Percentiles rank a stretch among this genome's conserved stretches.
Evolutionary conservation across 768 basidiomycete species (phyloP).

Genomic region (Calocybe gangraenosa): DNA sequence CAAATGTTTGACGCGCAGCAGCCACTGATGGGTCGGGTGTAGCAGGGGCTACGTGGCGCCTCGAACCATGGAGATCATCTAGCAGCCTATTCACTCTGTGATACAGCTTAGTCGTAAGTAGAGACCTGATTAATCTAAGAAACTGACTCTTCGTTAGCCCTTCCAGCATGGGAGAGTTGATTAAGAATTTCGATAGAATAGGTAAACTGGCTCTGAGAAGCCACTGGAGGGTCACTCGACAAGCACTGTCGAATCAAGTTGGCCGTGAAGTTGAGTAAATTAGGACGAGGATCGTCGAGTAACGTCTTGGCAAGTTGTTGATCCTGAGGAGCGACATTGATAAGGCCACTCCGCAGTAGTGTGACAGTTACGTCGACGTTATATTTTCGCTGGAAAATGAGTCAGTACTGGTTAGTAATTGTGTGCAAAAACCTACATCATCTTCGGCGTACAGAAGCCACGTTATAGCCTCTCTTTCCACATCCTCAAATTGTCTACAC

Average conservation of each 20-base stretch:
- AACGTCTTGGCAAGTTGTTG: conserved; percentile 87
- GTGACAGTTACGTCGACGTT: conserved; percentile 93
- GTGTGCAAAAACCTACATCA: conserved; percentile 52
- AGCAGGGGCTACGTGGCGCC: conserved; percentile 41
- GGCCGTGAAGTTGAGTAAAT: conserved; percentile 75
- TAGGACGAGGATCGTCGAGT: conserved; percentile 71
- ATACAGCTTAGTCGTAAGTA: conserved; percentile 1
- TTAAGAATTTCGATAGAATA: conserved; percentile 78
- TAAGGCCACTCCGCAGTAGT: conserved; percentile 77
- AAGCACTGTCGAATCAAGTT: conserved; percentile 85
- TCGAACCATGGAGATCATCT: conserved; percentile 75
- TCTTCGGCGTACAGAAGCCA: conserved; percentile 98
- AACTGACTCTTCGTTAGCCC: conserved; percentile 85
- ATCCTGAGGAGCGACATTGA: conserved; percentile 77
- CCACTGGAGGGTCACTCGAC: conserved; percentile 74
- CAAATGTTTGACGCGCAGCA: conserved; percentile 39
- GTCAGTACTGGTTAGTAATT: conserved; percentile 8
- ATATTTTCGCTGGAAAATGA: conserved; percentile 74
- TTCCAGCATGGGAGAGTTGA: conserved; percentile 67
- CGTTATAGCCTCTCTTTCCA: conserved; percentile 92
- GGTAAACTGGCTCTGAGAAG: conserved; percentile 74
- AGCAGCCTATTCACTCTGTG: conserved; percentile 65
- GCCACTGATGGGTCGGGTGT: conserved; percentile 29
- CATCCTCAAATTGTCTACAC: conserved; percentile 86
- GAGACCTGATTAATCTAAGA: neutral